Percentiles rank a stretch among this genome's conserved stretches.
These are phyloP conservation scores for Juncus inflexus DNA, from an alignment of 176 grass and related monocot genomes.

Conservation along the genomic window DNA sequence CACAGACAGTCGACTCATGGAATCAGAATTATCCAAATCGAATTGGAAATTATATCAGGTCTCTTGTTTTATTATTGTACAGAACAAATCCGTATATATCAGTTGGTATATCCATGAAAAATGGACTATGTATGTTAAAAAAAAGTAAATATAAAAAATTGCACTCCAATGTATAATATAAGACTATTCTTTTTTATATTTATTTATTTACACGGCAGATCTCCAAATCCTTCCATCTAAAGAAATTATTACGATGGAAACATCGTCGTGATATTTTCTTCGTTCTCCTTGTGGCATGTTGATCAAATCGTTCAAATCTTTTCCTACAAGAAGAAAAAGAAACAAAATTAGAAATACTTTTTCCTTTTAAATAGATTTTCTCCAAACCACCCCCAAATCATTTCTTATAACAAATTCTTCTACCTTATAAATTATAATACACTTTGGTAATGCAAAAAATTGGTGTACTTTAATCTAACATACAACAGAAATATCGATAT, in stretches of 20 bases:
- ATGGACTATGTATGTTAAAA: too few relatives aligned
- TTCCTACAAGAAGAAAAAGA: slow-evolving; percentile 31
- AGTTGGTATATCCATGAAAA: too few relatives aligned
- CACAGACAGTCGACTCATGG: too few relatives aligned
- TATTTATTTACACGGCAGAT: slow-evolving; percentile 26
- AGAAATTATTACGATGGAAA: slow-evolving; percentile 87
- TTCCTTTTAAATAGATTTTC: background rate
- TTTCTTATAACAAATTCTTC: too few relatives aligned
- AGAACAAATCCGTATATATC: too few relatives aligned
- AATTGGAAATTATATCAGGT: too few relatives aligned
- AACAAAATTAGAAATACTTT: background rate
- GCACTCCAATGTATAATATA: too few relatives aligned
- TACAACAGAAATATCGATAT: background rate
- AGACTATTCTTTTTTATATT: too few relatives aligned
- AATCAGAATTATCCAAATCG: too few relatives aligned
- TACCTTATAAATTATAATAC: too few relatives aligned
- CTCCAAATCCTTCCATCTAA: slow-evolving; percentile 78
- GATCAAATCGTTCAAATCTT: slow-evolving; percentile 66
- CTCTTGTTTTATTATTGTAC: too few relatives aligned
- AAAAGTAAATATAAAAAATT: too few relatives aligned
- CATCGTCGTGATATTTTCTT: slow-evolving; percentile 63
- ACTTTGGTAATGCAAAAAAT: background rate
- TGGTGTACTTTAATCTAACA: background rate
- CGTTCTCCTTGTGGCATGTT: slow-evolving; percentile 59
- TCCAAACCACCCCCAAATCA: background rate